phyloP scores from a whole-genome alignment of 2,329 filamentous ascomycete genomes.

The Emmonsia crescens region DNA sequence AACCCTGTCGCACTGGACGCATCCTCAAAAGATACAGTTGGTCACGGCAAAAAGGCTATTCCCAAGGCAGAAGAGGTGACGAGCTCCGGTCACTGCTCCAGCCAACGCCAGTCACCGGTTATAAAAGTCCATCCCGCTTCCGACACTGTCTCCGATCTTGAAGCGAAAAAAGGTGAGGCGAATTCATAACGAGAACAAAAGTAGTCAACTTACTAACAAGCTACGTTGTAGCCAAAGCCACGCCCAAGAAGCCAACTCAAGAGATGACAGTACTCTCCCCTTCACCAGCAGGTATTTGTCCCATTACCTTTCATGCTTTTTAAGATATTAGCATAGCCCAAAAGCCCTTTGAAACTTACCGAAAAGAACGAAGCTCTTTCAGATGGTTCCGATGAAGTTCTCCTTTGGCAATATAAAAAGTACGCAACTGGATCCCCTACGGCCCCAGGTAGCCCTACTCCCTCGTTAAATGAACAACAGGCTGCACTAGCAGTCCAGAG shows the following conservation, averaged over 20 bases:
- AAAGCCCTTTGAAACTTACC: background rate
- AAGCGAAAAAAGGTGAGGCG: background rate
- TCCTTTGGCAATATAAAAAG: background rate
- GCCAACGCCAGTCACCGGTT: background rate
- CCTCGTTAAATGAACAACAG: background rate
- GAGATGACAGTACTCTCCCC: too few relatives aligned
- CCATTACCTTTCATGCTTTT: background rate
- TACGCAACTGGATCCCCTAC: too few relatives aligned
- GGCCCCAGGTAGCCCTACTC: background rate
- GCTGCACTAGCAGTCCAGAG: background rate
- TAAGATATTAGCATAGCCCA: background rate
- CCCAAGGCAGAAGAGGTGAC: background rate
- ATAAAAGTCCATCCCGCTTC: background rate
- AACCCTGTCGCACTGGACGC: background rate
- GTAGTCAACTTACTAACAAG: background rate
- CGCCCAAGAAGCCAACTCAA: background rate
- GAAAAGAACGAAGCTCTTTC: background rate
- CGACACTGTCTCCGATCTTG: background rate
- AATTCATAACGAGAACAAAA: background rate
- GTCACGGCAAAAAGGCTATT: background rate
- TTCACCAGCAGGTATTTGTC: background rate
- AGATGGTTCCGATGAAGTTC: background rate
- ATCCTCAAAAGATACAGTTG: too few relatives aligned
- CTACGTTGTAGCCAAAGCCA: background rate
- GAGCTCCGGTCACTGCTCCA: background rate